Base-by-base conservation (phyloP, 2,329 filamentous ascomycete species). In the Aureobasidium mangrovei region DNA sequence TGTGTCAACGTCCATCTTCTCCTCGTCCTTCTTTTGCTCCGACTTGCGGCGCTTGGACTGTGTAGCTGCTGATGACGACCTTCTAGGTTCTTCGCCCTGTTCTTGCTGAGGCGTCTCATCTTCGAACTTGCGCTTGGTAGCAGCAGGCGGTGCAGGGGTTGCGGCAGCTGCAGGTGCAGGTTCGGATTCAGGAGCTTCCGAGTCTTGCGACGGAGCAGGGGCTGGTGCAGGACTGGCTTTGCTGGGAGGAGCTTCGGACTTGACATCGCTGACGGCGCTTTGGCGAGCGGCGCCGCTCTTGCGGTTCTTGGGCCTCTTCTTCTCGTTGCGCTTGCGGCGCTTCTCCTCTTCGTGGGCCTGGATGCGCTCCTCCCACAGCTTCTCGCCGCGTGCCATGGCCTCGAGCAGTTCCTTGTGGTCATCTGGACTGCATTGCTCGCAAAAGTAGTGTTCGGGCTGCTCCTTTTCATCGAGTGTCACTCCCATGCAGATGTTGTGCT, bases 401-500 rank as follows among this genome's bases (percentile, higher is more conserved):
- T 84, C 84, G 3, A 98, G 72, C 2, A 96, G 81, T 57, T 85
- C 83, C 61, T 82, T 83, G 72, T 98, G 93, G 59, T 91, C 83
- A 54, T 89, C 80, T 0, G 93, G 93, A 51, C 80, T 80, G 74
- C 93, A 97, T 70, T 85, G 76, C 70, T 98, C 93, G 72, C 93
- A 98, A 71, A 86, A 94, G 73, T 98, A 98, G 69, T 87, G 79
- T 57, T 86, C 86, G 31, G 87, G 85, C 54, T 88, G 78, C 64
- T 91, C 82, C 56, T 91, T 60, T 55, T 79, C 86, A 32, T 84
- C 81, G 62, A 87, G 89, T 44, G 85, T 82, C 64, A 96, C 81
- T 52, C 88, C 89, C 76, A 98, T 88, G 68, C 93, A 98, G 59
- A 94, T 85, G 65, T 96, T 96, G 71, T 98, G 93, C 71, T 98